Conservation (phyloP, 164 flowering plant genomes). For the Buxus sempervirens region DNA sequence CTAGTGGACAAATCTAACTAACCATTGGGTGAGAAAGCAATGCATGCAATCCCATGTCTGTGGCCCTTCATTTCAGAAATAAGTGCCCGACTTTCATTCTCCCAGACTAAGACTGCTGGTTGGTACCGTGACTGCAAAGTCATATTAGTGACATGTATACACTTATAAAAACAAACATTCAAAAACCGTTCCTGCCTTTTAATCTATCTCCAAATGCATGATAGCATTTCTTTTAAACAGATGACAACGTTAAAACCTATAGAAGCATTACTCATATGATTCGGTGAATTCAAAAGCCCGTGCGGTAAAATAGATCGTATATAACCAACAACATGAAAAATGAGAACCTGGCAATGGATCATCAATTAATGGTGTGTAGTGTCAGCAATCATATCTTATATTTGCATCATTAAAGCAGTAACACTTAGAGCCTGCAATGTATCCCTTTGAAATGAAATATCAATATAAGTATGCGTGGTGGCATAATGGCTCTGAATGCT, state of each 20-base stretch:
- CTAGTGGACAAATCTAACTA: slow-evolving; percentile 23
- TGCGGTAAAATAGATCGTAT: no score
- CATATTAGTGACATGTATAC: slow-evolving; percentile 12
- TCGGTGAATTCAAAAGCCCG: no score
- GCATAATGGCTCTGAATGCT: no score
- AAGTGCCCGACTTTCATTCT: slow-evolving; percentile 29
- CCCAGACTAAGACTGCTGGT: slow-evolving; percentile 73
- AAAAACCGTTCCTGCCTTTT: neutral
- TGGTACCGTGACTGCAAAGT: slow-evolving; percentile 60
- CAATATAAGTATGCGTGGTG: no score
- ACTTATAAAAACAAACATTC: neutral
- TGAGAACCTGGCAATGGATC: no score
- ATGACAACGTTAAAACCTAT: neutral
- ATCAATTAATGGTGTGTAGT: no score
- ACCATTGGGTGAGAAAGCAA: slow-evolving; percentile 75
- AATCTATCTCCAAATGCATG: neutral
- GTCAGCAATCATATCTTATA: no score
- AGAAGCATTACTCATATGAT: no score
- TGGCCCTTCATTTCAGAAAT: slow-evolving; percentile 63
- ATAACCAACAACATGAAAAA: no score
- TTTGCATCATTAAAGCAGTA: no score
- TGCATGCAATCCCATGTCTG: slow-evolving; percentile 59
- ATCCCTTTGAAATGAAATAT: no score
- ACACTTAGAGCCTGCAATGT: no score
- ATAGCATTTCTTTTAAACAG: neutral